Evolutionary conservation across 148 eudicot species (phyloP).

Genomic region (Simmondsia chinensis): DNA sequence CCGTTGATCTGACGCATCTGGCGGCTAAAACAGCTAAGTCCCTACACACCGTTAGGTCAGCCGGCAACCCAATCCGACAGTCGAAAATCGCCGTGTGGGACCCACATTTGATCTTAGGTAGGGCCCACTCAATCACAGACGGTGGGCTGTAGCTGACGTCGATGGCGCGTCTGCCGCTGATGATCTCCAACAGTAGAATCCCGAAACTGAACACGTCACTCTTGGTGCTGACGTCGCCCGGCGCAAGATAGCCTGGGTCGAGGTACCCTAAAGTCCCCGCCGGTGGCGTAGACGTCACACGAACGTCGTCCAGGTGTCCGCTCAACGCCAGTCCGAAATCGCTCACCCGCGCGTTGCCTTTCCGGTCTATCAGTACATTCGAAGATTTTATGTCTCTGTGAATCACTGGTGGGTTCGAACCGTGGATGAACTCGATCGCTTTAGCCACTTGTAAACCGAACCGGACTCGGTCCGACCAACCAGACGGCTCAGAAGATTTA

Average conservation of each 20-base stretch:
- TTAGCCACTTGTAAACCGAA: slow-evolving; percentile 47
- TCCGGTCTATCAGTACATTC: slow-evolving; percentile 48
- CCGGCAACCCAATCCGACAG: slow-evolving; percentile 30
- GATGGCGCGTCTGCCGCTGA: slow-evolving; percentile 79
- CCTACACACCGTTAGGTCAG: slow-evolving; percentile 24
- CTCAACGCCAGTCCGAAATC: slow-evolving; percentile 79
- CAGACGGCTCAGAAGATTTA: slow-evolving; percentile 17
- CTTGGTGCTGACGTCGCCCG: slow-evolving; percentile 56
- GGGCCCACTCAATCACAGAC: slow-evolving; percentile 72
- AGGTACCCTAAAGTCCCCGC: slow-evolving; percentile 91
- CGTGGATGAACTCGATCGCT: slow-evolving; percentile 51
- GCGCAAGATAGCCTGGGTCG: slow-evolving; percentile 71
- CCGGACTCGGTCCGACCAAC: slow-evolving; percentile 37
- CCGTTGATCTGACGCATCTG: slow-evolving; percentile 55
- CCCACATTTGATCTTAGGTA: slow-evolving; percentile 47
- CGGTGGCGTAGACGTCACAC: slow-evolving; percentile 50
- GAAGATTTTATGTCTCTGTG: slow-evolving; percentile 83
- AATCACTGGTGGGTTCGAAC: slow-evolving; percentile 54
- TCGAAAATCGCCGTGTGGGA: slow-evolving; percentile 32
- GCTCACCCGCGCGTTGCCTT: slow-evolving; percentile 48
- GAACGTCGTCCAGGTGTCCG: slow-evolving; percentile 53
- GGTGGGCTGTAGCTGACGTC: slow-evolving; percentile 73
- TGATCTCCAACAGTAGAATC: slow-evolving; percentile 51
- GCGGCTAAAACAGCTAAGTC: slow-evolving; percentile 43
- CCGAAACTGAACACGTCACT: slow-evolving; percentile 85